Base-by-base conservation (phyloP, 331 rosid genomes). In the Pyrus hybrid region DNA sequence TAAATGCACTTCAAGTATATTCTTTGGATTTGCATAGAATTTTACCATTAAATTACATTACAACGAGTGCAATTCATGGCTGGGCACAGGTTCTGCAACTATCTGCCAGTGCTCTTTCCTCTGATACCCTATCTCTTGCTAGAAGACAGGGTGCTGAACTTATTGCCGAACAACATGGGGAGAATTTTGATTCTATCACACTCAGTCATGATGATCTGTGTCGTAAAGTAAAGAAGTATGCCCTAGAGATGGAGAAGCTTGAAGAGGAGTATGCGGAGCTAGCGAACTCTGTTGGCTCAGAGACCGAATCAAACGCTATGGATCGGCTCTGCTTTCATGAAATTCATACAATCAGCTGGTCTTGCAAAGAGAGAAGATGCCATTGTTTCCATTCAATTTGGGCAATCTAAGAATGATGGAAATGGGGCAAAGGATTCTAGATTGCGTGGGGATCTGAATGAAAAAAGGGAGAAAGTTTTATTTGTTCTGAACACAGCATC, bases 61-160 rank as follows among this genome's bases (percentile, higher is more conserved):
- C 97, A 79, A 90, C 91, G 25, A 93, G 97, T 85, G 93, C 93
- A 33, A 87, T 91, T 69, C 94, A 93, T 90, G 89, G 93, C 67
- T 93, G 98, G 98, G 93, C 94, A 47, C 96, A 93, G 80, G 88
- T 86, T 86, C 82, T 93, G 82, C 97, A 91, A 76, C 79, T 90
- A 76, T 85, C 94, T 63, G 70, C 84, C 20, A 88, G 80, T 85
- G 88, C 91, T 77, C 76, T 86, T 69, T 90, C 93, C 76, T 86
- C 98, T 41, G 98, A 93, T 41, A 66, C 85, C 68, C 93, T 91
- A 35, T 93, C 97, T 82, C 90, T 90, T 71, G 85, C 94, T 70
- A 88, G 94, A 80, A 87, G 94, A 83, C 97, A 93, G 87, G 98
- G 96, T 81, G 70, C 94, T 88, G 98, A 93, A 75, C 87, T 90